Conservation (phyloP, 2,329 filamentous ascomycete species). For the Phyllosticta paracitricarpa region DNA sequence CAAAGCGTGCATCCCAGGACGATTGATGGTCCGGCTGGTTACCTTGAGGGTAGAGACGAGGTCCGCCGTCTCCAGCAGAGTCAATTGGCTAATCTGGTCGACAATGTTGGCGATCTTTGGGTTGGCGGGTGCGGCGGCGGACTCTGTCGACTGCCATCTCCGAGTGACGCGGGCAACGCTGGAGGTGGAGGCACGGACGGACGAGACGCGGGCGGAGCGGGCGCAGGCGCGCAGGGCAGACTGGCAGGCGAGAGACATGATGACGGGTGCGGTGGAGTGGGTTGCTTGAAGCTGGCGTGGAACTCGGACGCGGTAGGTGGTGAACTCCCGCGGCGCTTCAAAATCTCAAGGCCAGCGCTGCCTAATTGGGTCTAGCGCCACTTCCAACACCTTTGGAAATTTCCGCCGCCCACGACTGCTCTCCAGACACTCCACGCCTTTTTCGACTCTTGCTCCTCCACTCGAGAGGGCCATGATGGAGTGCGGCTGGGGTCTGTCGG, state of each 20-base stretch:
- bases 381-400: conserved; percentile 15
- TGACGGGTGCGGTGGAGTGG: conserved; percentile 12
- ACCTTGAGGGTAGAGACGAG: conserved; percentile 94
- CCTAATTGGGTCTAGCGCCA: conserved; percentile 17
- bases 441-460: neutral
- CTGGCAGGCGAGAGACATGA: conserved; percentile 37
- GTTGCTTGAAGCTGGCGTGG: conserved; percentile 14
- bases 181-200: conserved; percentile 23
- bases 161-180: conserved; percentile 39
- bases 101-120: conserved; percentile 94
- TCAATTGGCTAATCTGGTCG: conserved; percentile 98
- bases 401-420: neutral
- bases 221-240: conserved; percentile 35
- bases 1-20: neutral
- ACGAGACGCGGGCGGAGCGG: conserved; percentile 22
- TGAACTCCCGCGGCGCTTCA: conserved; percentile 11
- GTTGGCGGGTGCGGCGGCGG: conserved; percentile 50
- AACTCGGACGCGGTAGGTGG: conserved; percentile 1
- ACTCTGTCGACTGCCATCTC: conserved; percentile 84
- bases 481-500: conserved; percentile 8
- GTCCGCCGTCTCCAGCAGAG: conserved; percentile 92
- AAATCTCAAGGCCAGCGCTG: conserved; percentile 14
- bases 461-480: conserved; percentile 5
- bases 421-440: conserved; percentile 11
- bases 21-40: conserved; percentile 14